A percentile compares a stretch with the other conserved stretches of the same genome.
Conservation (phyloP, 1,139 yeast species). For the Hyphopichia wangnamkhiaoensis region DNA sequence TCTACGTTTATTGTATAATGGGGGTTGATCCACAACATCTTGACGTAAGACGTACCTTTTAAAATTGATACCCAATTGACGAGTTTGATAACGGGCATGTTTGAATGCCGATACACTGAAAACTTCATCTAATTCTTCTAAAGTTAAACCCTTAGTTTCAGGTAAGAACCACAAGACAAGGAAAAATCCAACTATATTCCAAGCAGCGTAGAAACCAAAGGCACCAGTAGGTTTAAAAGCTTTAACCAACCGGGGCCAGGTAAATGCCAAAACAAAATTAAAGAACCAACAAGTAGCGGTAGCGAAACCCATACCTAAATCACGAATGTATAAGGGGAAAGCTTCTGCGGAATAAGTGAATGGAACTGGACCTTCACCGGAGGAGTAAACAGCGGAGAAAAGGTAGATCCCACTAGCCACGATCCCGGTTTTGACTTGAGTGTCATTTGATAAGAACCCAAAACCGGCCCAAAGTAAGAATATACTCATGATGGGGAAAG, state of each 20-base stretch:
- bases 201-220: conserved; percentile 85
- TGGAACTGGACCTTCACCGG: conserved; percentile 93
- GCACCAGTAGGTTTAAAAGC: conserved; percentile 82
- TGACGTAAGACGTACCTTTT: conserved; percentile 44
- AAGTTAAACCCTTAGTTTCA: conserved; percentile 67
- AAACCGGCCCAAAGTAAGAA: conserved; percentile 73
- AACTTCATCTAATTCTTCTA: conserved; percentile 73
- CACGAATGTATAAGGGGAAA: conserved; percentile 81
- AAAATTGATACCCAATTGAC: conserved; percentile 42
- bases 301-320: conserved; percentile 82
- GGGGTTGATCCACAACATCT: conserved; percentile 49
- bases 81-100: conserved; percentile 59
- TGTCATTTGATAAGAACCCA: conserved; percentile 64
- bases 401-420: conserved; percentile 73
- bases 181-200: conserved; percentile 78
- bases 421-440: conserved; percentile 60
- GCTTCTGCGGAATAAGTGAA: conserved; percentile 89
- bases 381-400: conserved; percentile 72
- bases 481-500: conserved; percentile 77
- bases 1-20: conserved; percentile 57
- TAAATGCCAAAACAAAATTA: conserved; percentile 74
- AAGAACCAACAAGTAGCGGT: conserved; percentile 87
- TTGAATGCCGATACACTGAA: conserved; percentile 55
- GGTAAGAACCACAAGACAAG: conserved; percentile 67
- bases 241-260: conserved; percentile 74